Evolutionary conservation across 2,329 filamentous ascomycete genomes (phyloP), one percentile per base, ranked within the genome.

Genomic region (Pyricularia sp.): DNA sequence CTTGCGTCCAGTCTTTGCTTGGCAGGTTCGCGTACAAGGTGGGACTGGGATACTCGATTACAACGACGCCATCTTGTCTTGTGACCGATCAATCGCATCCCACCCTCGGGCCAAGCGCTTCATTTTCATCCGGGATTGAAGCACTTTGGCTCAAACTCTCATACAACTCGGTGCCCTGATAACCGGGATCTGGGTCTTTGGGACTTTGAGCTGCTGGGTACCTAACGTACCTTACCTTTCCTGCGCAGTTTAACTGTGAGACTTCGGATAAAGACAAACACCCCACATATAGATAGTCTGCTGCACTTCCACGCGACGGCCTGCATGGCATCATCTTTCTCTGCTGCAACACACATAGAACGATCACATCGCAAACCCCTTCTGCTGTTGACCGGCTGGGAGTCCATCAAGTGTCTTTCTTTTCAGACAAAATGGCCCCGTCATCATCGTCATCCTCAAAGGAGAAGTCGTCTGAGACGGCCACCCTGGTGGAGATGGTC

Each of bases 401-500:
- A 36, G 67, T 28, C 67, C 58, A 63, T 68, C 9, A 28, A 61
- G 12, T 12, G 58, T 61, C 58, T 61, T 28, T n/a, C n/a, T 23
- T 12, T 17, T 31, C 23, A 59, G 66, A 61, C 66, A 66, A 36
- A 50, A 68, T 68, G 67, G 64, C 64, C 30, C 68, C 68, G 66
- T 17, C 58, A 64, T 68, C 66, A 42, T 42, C 71, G 72, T 55
- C 59, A 30, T 66, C 72, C 72, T 69, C 73, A 55, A 73, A 72
- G 68, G 74, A 75, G 69, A 74, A 72, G 73, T 71, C 77, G 76
- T 78, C 78, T 71, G 75, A 76, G 66, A 78, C 76, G 76, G 70
- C 72, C 68, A 71, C 69, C 64, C 65, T 67, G 71, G 66, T 71
- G 31, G 66, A 68, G 36, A 70, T 72, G 50, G n/a, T 25, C 55